These are phyloP conservation scores for Suillus paluster DNA, from an alignment of 768 basidiomycete genomes.

Conservation along the genomic window DNA sequence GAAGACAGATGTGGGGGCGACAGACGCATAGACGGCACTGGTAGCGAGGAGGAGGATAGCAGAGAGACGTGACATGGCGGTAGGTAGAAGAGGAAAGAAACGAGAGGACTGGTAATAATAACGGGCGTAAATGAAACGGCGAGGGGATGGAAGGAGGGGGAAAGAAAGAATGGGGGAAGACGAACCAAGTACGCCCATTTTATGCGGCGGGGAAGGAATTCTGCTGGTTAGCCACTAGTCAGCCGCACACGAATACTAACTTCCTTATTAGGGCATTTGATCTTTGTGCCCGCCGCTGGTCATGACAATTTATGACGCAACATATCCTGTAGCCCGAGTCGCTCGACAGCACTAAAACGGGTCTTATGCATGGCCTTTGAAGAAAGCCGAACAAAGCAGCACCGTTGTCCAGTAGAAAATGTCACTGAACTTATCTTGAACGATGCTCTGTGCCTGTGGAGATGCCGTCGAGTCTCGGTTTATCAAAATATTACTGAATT, in stretches of 20 bases:
- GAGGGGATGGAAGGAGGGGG: conserved; percentile 46
- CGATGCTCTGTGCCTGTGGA: not conserved
- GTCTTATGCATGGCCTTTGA: not conserved
- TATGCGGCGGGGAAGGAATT: conserved; percentile 25
- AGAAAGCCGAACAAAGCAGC: not conserved
- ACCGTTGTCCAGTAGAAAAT: not conserved
- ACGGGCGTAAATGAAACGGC: conserved; percentile 26
- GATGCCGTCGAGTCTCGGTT: not conserved
- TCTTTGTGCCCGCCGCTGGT: not conserved
- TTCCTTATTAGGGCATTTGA: conserved; percentile 16
- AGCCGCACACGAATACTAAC: conserved; percentile 17
- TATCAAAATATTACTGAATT: not conserved
- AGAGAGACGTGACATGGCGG: conserved; percentile 31
- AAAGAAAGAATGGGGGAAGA: conserved; percentile 19
- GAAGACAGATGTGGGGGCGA: conserved; percentile 22
- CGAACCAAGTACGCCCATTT: conserved; percentile 21
- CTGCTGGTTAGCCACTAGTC: conserved; percentile 32
- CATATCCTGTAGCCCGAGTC: not conserved
- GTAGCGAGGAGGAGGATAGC: conserved; percentile 31
- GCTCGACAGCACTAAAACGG: not conserved
- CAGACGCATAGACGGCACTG: conserved; percentile 22
- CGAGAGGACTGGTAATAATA: conserved; percentile 4
- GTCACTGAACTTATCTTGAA: not conserved
- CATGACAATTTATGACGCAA: not conserved
- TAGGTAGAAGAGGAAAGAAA: conserved; percentile 1